Percentiles rank a stretch among this genome's conserved stretches.
These are phyloP conservation scores for Hyparrhenia diplandra DNA, from an alignment of 176 grass and related monocot genomes.

Conservation along the genomic window DNA sequence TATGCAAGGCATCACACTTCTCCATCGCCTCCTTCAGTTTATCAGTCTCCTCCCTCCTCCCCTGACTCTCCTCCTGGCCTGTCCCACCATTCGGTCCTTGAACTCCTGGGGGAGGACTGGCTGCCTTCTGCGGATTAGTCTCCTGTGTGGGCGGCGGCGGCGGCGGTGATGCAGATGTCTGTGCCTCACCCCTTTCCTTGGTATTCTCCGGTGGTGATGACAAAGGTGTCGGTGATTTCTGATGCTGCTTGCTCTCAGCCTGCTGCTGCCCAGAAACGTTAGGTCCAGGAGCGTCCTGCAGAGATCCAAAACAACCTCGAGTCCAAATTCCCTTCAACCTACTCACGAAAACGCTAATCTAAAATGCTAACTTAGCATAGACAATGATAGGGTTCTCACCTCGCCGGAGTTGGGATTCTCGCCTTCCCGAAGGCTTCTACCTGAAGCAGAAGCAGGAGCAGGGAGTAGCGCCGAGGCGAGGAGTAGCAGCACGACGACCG, in stretches of 20 bases:
- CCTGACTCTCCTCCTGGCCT: not conserved
- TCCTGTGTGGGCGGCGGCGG: not conserved
- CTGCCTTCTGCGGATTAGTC: not conserved
- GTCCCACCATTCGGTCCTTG: not conserved
- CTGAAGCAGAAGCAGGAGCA: too few relatives aligned
- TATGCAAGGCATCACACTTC: constrained; percentile 9
- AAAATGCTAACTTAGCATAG: too few relatives aligned
- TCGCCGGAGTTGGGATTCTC: too few relatives aligned
- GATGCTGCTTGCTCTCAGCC: not conserved
- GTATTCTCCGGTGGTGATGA: not conserved
- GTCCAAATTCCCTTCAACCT: too few relatives aligned
- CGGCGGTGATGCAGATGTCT: not conserved
- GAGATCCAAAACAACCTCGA: too few relatives aligned
- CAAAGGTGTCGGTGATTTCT: not conserved
- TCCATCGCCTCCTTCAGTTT: not conserved
- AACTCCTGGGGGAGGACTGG: not conserved
- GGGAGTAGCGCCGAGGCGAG: too few relatives aligned
- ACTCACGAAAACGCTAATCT: too few relatives aligned
- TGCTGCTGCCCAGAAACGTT: not conserved
- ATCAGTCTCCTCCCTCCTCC: not conserved
- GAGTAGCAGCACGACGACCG: too few relatives aligned
- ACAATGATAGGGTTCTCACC: too few relatives aligned
- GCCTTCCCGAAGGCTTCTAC: too few relatives aligned
- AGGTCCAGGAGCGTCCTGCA: constrained; percentile 25
- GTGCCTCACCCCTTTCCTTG: not conserved